Evolutionary conservation across 495 filamentous ascomycete species (phyloP), one percentile per base, ranked within the genome.

Genomic region (Lasiosphaeris hirsuta): DNA sequence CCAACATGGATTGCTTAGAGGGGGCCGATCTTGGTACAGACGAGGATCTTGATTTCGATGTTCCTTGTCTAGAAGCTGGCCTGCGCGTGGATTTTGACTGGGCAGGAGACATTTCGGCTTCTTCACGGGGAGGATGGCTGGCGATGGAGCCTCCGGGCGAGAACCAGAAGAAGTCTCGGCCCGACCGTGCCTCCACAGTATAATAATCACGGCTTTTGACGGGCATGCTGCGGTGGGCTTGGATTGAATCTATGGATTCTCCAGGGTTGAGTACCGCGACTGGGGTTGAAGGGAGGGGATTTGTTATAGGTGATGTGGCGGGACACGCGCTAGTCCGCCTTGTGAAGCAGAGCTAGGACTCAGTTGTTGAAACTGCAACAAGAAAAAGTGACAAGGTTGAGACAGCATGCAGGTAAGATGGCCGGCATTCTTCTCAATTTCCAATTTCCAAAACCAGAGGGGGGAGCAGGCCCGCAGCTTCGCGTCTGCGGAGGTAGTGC

Each of bases 41-140:
- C 9, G 49, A 40, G 9, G 49, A 51, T 40, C 49, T 14, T 10
- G 42, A 33, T 17, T 77, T 66, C 49, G 38, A 7, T 39, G 39
- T 10, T 9, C 15, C n/a, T 4, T n/a, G 52, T 15, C 41, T 35
- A 7, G 53, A 30, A 10, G 53, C 18, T n/a, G 53, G 35, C 3
- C 30, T 33, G 15, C 30, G n/a, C 7, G 42, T 15, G 14, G 23
- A 30, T 30, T 30, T 30, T 30, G 23, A 5, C 23, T 30, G 23
- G 5, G 23, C 23, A 30, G 23, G 23, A 30, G 23, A 30, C 23
- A 30, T 30, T 2, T 30, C 23, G 23, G 23, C 5, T 30, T 30
- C 23, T 30, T 30, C 23, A 30, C 23, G 23, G 23, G 2, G 23
- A 30, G 23, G 23, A 30, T 2, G 23, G 23, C 23, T 30, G 23